These are phyloP conservation scores for Rhizopogon sp. DNA, from an alignment of 768 basidiomycete genomes.

Conservation along the genomic window DNA sequence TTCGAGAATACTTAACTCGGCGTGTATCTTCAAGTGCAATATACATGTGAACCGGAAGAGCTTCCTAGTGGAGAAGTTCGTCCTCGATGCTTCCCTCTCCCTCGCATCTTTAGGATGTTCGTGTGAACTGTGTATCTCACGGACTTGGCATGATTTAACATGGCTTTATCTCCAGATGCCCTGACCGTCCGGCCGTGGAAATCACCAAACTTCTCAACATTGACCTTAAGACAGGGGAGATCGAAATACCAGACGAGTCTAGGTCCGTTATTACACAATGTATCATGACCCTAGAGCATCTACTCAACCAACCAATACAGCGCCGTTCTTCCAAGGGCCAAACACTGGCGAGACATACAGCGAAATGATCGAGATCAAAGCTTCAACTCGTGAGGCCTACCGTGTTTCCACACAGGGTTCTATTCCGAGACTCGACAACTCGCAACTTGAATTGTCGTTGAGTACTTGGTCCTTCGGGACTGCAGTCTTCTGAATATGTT, in stretches of 20 bases:
- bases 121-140: slow-evolving; percentile 16
- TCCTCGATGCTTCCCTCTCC: slow-evolving; percentile 66
- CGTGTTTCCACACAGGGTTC: neutral
- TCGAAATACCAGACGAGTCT: slow-evolving; percentile 41
- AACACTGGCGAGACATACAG: slow-evolving; percentile 28
- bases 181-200: slow-evolving; percentile 60
- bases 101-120: slow-evolving; percentile 71
- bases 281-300: neutral
- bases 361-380: slow-evolving; percentile 9
- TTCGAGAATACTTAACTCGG: slow-evolving; percentile 4
- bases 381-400: neutral
- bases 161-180: slow-evolving; percentile 45
- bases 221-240: slow-evolving; percentile 41
- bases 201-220: slow-evolving; percentile 55
- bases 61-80: slow-evolving; percentile 16
- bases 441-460: neutral
- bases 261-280: slow-evolving; percentile 30
- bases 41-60: slow-evolving; percentile 47
- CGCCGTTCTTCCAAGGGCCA: slow-evolving; percentile 22
- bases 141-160: slow-evolving; percentile 6
- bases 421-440: neutral
- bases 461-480: neutral
- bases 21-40: slow-evolving; percentile 41
- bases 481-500: neutral
- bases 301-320: slow-evolving; percentile 18